Evolutionary conservation across 331 rosid species (phyloP).

Genomic region (Saraca asoca): DNA sequence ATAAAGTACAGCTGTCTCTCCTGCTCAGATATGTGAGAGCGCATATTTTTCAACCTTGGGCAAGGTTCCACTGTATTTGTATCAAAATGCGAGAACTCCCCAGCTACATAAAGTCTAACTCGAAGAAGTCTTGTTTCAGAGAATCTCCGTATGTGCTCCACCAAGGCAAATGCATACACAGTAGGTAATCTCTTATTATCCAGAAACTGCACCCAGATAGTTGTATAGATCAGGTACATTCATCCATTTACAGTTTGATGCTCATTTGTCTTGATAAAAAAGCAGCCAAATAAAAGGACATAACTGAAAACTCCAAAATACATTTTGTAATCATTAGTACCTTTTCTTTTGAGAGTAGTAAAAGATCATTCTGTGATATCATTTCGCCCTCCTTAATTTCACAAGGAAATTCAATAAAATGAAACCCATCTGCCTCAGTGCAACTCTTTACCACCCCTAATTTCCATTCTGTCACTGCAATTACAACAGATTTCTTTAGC

Average conservation of each 20-base stretch:
- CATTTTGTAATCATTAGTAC: conserved; percentile 42
- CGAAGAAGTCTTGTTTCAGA: conserved; percentile 49
- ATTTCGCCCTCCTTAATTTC: conserved; percentile 46
- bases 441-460: conserved; percentile 61
- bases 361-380: conserved; percentile 70
- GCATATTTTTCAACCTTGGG: conserved; percentile 64
- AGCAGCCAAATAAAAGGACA: not conserved
- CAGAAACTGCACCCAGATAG: conserved; percentile 46
- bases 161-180: conserved; percentile 87
- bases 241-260: conserved; percentile 9
- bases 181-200: conserved; percentile 54
- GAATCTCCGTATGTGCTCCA: conserved; percentile 58
- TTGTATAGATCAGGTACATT: conserved; percentile 18
- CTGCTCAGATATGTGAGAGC: conserved; percentile 51
- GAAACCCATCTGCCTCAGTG: conserved; percentile 71
- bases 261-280: not conserved
- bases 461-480: conserved; percentile 69
- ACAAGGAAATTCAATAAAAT: conserved; percentile 55
- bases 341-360: conserved; percentile 73
- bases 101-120: conserved; percentile 73
- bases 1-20: conserved; percentile 60
- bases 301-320: conserved; percentile 6
- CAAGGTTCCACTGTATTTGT: conserved; percentile 47
- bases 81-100: conserved; percentile 53
- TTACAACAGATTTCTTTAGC: conserved; percentile 33